Evolutionary conservation across 2,329 filamentous ascomycete species (phyloP), one percentile per base, ranked within the genome.

Genomic region (Alternaria conjuncta): DNA sequence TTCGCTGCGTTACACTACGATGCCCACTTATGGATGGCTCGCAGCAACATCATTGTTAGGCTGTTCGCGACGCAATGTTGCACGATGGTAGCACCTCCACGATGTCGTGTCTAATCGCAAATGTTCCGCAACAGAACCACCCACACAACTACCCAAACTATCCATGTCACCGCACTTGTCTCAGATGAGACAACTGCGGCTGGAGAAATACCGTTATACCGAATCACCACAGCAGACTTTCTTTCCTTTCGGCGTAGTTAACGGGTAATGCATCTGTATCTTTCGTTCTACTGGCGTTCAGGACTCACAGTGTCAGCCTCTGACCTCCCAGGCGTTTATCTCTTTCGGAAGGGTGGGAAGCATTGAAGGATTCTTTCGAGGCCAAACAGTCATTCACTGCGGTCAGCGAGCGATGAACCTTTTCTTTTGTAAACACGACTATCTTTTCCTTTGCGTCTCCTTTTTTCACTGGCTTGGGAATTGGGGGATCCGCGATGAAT

Each of bases 391-490:
- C 68, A 69, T 55, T 71, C 58, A 53, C 67, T 69, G 53, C 59
- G 65, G 62, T 60, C 55, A 64, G 65, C 61, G 60, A 61, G 47
- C 47, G 46, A 43, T 49, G 55, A 67, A 66, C 66, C 45, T 68
- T 65, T 71, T 73, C 66, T 64, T 71, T 73, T 71, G 69, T 71
- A 67, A 57, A 67, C 47, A 58, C 18, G 46, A 41, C 49, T 53
- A 53, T 30, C 30, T 53, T 53, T 53, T 53, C 49, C 13, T 45
- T 30, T 45, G 53, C 54, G 44, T 32, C 59, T 56, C 59, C 58
- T 53, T 49, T 61, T 55, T 45, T 47, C 15, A 15, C 20, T 23
- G 49, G 7, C 63, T 58, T 43, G 55, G 45, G 58, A 44, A 32
- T 67, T 71, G 59, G 58, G 66, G 64, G 64, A 69, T 50, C 46